Percentiles rank a stretch among this genome's conserved stretches.
phyloP scores from a whole-genome alignment of 257 asterid genomes.

The Primulina huaijiensis region DNA sequence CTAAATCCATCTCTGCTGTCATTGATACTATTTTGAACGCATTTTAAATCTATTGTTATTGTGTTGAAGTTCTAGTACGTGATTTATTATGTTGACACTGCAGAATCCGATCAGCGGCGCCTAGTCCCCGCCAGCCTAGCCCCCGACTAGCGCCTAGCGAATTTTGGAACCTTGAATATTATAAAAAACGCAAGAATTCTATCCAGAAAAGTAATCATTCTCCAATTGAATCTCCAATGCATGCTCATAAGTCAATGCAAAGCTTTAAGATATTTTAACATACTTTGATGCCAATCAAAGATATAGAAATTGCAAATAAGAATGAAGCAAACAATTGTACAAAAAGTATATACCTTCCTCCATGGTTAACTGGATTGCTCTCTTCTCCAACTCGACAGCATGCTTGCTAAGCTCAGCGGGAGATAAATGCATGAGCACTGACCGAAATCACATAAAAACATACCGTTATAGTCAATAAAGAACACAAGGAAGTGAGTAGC shows the following conservation, averaged over 20 bases:
- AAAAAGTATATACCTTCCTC: slow-evolving; percentile 60
- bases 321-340: slow-evolving; percentile 5
- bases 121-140: too few species aligned
- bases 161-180: too few species aligned
- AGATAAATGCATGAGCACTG: slow-evolving; percentile 60
- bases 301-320: not conserved
- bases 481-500: slow-evolving; percentile 12
- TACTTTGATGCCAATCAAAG: slow-evolving; percentile 13
- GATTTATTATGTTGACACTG: too few species aligned
- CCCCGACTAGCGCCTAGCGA: too few species aligned
- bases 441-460: slow-evolving; percentile 31
- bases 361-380: slow-evolving; percentile 57
- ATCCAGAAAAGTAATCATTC: not conserved
- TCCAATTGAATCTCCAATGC: not conserved
- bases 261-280: not conserved
- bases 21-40: too few species aligned
- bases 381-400: slow-evolving; percentile 75
- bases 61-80: too few species aligned
- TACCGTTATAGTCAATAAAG: slow-evolving; percentile 16
- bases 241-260: not conserved
- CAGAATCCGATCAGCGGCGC: too few species aligned
- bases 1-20: too few species aligned
- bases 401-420: slow-evolving; percentile 72
- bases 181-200: too few species aligned
- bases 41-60: too few species aligned